A percentile compares a stretch with the other conserved stretches of the same genome.
phyloP scores from a whole-genome alignment of 108 stramenopile species.

The Conticribra weissflogii region DNA sequence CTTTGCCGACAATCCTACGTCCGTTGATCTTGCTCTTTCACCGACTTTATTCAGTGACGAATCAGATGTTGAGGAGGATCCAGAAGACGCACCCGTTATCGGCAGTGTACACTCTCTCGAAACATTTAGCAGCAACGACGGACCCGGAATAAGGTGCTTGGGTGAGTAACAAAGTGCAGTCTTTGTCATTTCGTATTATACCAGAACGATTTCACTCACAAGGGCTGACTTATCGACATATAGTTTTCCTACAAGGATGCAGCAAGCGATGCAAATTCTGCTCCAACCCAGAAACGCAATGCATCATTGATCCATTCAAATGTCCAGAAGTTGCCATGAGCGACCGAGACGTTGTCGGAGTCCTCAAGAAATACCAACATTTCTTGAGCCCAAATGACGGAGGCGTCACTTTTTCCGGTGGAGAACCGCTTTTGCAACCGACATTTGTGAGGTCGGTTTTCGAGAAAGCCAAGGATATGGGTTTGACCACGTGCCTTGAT shows the following conservation, averaged over 20 bases:
- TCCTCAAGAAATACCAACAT: conserved; percentile 51
- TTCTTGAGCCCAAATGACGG: conserved; percentile 58
- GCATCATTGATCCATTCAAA: conserved; percentile 44
- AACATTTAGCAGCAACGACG: conserved; percentile 23
- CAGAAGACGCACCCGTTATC: conserved; percentile 12
- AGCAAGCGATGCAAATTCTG: conserved; percentile 52
- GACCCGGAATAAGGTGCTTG: conserved; percentile 44
- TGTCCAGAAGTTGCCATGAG: conserved; percentile 64
- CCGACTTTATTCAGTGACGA: background rate
- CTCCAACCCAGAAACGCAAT: conserved; percentile 72
- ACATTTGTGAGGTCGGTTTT: conserved; percentile 59
- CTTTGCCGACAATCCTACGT: conserved; percentile 11
- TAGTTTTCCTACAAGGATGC: conserved; percentile 73
- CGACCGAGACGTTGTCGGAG: conserved; percentile 42
- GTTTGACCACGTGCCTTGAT: conserved; percentile 71
- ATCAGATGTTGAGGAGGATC: background rate
- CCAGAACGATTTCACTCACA: no score
- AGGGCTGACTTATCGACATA: background rate
- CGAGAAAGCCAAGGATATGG: conserved; percentile 42
- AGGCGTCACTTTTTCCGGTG: conserved; percentile 67
- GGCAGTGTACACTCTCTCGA: conserved; percentile 41
- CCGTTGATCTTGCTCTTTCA: conserved; percentile 10
- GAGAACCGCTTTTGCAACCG: conserved; percentile 65
- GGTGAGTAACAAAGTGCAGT: background rate
- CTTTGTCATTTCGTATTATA: no score